Evolutionary conservation across 164 flowering plant genomes (phyloP), one percentile per base, ranked within the genome.

Genomic region (Euptelea pleiosperma): DNA sequence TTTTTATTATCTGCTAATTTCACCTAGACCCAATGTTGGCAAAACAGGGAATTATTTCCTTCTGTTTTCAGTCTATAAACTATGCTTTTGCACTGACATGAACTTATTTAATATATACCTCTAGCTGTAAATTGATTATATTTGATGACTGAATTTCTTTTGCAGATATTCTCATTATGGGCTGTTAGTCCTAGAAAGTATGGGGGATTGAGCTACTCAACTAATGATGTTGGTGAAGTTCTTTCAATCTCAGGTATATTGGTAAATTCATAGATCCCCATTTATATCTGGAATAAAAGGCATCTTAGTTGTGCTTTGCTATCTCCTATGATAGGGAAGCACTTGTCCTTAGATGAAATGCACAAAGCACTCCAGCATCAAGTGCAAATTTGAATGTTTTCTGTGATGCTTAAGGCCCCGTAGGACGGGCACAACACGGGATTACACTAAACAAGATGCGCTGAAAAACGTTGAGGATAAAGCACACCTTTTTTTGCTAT

Each of bases 101-200:
- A n/a, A n/a, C n/a, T n/a, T n/a, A n/a, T n/a, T n/a, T n/a, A n/a
- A n/a, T n/a, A n/a, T n/a, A n/a, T n/a, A n/a, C n/a, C 4, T 47
- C 10, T 19, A 25, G 3, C n/a, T 21, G 30, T 11, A 1, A 11
- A 24, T 28, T 47, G 28, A 47, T 7, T 25, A 47, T 1, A 47
- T 12, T 11, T n/a, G n/a, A n/a, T n/a, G n/a, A n/a, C n/a, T n/a
- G n/a, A n/a, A n/a, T 22, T 58, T 42, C n/a, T 58, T 58, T 30
- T 63, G 21, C 67, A 86, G 89, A 80, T 82, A 56, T 84, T 87
- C 61, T 76, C 94, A 40, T 61, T 87, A 31, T 87, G 94, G 94
- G 89, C 94, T 57, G 82, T 72, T 11, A 87, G 91, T 67, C 77
- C 77, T 36, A 68, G 73, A 54, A 67, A 63, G 37, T 54, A 62